Conservation (phyloP, 1,284 basidiomycete species). For the Vanrija pseudolonga region DNA sequence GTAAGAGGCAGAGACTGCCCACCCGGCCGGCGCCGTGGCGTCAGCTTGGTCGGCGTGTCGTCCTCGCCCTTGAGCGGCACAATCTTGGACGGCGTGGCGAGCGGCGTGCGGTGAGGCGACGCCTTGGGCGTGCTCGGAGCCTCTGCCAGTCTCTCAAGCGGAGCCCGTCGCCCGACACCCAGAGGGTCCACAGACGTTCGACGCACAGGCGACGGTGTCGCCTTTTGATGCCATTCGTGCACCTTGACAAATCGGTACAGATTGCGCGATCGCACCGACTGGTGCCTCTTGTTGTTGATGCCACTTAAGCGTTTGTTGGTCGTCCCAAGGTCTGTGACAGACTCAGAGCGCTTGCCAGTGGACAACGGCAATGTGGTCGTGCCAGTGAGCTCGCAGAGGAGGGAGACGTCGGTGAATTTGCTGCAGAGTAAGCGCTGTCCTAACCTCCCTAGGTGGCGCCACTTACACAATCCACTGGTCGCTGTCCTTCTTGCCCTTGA, state of each 20-base stretch:
- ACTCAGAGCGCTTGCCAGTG: slow-evolving; percentile 53
- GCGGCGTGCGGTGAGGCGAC: neutral
- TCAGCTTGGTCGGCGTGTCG: slow-evolving; percentile 5
- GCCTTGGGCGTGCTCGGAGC: neutral
- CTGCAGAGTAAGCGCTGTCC: slow-evolving; percentile 22
- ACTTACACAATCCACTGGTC: slow-evolving; percentile 81
- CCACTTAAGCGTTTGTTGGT: slow-evolving; percentile 57
- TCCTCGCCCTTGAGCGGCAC: slow-evolving; percentile 10
- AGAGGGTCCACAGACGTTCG: slow-evolving; percentile 70
- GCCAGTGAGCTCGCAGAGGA: slow-evolving; percentile 85
- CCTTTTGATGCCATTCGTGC: slow-evolving; percentile 64
- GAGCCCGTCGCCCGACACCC: slow-evolving; percentile 39
- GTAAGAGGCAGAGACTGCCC: neutral
- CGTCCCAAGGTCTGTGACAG: slow-evolving; percentile 71
- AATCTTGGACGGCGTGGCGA: slow-evolving; percentile 2
- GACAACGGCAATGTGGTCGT: slow-evolving; percentile 81
- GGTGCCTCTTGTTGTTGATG: slow-evolving; percentile 65
- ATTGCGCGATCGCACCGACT: slow-evolving; percentile 76
- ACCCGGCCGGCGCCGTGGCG: slow-evolving; percentile 2
- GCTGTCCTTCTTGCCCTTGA: slow-evolving; percentile 56
- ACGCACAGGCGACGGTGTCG: too few relatives aligned
- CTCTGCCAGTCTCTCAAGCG: neutral
- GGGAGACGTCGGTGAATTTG: slow-evolving; percentile 86
- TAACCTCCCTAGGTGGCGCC: neutral
- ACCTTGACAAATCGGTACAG: slow-evolving; percentile 69